Conservation (phyloP, 768 basidiomycete species). For the Naganishia kalamii region DNA sequence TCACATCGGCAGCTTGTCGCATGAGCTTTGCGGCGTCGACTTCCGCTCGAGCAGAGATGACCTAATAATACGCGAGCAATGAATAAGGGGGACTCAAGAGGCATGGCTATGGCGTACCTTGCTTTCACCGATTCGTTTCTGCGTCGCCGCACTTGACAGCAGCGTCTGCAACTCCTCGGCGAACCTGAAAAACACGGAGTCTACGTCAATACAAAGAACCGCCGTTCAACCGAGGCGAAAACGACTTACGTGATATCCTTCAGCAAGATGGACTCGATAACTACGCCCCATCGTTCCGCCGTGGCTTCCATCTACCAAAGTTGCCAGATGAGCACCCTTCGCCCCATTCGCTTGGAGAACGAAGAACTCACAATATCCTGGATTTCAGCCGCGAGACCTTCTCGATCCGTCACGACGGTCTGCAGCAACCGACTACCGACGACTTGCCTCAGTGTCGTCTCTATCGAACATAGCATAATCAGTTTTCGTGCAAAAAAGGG, state of each 20-base stretch:
- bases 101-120: slow-evolving; percentile 50
- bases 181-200: slow-evolving; percentile 55
- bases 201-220: not conserved
- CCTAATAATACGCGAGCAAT: slow-evolving; percentile 35
- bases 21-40: slow-evolving; percentile 91
- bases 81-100: slow-evolving; percentile 24
- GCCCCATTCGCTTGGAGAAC: not conserved
- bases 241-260: slow-evolving; percentile 37
- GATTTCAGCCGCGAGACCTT: slow-evolving; percentile 52
- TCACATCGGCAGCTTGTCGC: slow-evolving; percentile 82
- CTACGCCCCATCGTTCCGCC: slow-evolving; percentile 79
- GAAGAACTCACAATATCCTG: slow-evolving; percentile 42
- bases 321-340: not conserved
- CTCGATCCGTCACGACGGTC: slow-evolving; percentile 90
- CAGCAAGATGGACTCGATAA: slow-evolving; percentile 83
- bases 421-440: slow-evolving; percentile 94
- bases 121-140: slow-evolving; percentile 92
- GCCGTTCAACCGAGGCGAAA: too few species aligned
- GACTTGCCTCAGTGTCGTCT: slow-evolving; percentile 90
- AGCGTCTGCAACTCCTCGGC: slow-evolving; percentile 81
- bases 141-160: slow-evolving; percentile 89
- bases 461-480: slow-evolving; percentile 58
- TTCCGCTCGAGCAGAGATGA: slow-evolving; percentile 91
- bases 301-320: slow-evolving; percentile 37
- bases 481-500: not conserved